These are phyloP conservation scores for Sporormia fimetaria DNA, from an alignment of 495 filamentous ascomycete species.

Conservation along the genomic window DNA sequence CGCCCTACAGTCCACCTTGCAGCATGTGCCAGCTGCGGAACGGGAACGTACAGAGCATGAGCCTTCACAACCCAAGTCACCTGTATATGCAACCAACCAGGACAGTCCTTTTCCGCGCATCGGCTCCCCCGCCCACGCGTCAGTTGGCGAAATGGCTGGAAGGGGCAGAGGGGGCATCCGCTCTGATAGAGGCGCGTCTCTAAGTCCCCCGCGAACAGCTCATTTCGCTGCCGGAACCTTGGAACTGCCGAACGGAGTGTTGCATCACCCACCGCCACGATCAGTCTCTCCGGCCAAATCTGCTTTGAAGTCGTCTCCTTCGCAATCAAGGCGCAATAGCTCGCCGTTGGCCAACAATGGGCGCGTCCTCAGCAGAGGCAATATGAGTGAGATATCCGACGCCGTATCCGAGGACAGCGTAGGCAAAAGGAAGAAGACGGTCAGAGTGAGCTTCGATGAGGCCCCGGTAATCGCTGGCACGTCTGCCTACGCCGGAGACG, in stretches of 20 bases:
- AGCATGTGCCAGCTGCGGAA: not conserved
- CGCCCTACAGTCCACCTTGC: constrained; percentile 1
- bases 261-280: constrained; percentile 66
- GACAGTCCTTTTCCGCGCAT: constrained; percentile 9
- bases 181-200: constrained; percentile 35
- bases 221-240: constrained; percentile 57
- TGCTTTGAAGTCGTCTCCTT: constrained; percentile 60
- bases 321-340: constrained; percentile 21
- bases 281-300: constrained; percentile 81
- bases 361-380: constrained; percentile 25
- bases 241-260: constrained; percentile 38
- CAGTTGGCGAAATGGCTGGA: not conserved
- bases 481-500: constrained; percentile 33
- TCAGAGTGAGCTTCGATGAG: constrained; percentile 82
- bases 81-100: constrained; percentile 6
- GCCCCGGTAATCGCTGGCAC: constrained; percentile 50
- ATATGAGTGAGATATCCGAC: constrained; percentile 49
- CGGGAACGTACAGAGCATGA: not conserved
- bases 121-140: not conserved
- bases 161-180: constrained; percentile 6
- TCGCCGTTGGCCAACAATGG: constrained; percentile 26
- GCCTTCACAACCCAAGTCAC: constrained; percentile 5
- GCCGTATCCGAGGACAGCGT: constrained; percentile 51
- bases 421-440: constrained; percentile 52
- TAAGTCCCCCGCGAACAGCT: constrained; percentile 56